These are phyloP conservation scores for Xylaria curta DNA, from an alignment of 495 filamentous ascomycete species.

Conservation along the genomic window DNA sequence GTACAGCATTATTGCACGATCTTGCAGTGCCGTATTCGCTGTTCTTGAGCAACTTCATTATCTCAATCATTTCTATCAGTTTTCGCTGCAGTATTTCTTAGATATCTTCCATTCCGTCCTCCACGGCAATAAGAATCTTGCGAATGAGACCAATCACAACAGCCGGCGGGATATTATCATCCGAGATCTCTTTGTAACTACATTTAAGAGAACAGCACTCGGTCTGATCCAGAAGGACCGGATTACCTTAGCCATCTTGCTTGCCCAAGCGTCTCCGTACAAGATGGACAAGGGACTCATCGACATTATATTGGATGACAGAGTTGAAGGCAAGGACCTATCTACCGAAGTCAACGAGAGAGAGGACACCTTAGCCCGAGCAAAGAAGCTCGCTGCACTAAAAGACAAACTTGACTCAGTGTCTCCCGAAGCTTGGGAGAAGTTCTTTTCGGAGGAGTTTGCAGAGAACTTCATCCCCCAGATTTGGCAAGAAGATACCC, in stretches of 20 bases:
- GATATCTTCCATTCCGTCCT: slow-evolving; percentile 97
- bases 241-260: slow-evolving; percentile 92
- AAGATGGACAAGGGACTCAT: slow-evolving; percentile 89
- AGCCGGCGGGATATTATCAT: slow-evolving; percentile 85
- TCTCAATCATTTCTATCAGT: slow-evolving; percentile 99
- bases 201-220: slow-evolving; percentile 91
- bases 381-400: slow-evolving; percentile 73
- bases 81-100: slow-evolving; percentile 96
- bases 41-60: slow-evolving; percentile 97
- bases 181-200: slow-evolving; percentile 84
- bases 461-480: slow-evolving; percentile 86
- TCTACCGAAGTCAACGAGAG: slow-evolving; percentile 68
- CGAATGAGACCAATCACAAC: slow-evolving; percentile 74
- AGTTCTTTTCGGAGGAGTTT: slow-evolving; percentile 82
- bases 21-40: slow-evolving; percentile 96
- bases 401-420: slow-evolving; percentile 72
- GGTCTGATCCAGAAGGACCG: slow-evolving; percentile 93
- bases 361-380: slow-evolving; percentile 71
- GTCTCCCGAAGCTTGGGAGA: slow-evolving; percentile 71
- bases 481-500: slow-evolving; percentile 71
- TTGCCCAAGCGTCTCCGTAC: slow-evolving; percentile 92
- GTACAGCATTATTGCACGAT: slow-evolving; percentile 89
- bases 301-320: slow-evolving; percentile 82
- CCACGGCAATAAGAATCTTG: slow-evolving; percentile 76
- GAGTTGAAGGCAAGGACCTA: slow-evolving; percentile 76